phyloP scores from a whole-genome alignment of 805 yeast species.

The Candida sphagnicola region DNA sequence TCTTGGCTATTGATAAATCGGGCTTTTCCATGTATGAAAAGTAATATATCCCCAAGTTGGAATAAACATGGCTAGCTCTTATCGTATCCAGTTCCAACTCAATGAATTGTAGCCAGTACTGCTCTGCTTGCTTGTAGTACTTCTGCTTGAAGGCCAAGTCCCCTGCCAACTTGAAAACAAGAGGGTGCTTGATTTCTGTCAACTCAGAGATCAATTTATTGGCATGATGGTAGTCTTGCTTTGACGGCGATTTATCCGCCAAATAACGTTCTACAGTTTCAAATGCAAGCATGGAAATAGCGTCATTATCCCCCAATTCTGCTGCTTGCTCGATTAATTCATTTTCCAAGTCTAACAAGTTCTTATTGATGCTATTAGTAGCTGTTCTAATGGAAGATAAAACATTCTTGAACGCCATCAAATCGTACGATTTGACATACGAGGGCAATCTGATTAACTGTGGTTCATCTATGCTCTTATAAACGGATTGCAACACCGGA shows the following conservation, averaged over 20 bases:
- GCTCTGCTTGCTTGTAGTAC: constrained; percentile 49
- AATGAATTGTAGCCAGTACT: constrained; percentile 56
- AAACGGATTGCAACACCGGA: constrained; percentile 51
- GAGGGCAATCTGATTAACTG: constrained; percentile 37
- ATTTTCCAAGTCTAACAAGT: constrained; percentile 61
- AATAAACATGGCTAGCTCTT: constrained; percentile 68
- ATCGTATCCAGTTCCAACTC: constrained; percentile 54
- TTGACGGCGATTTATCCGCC: constrained; percentile 17
- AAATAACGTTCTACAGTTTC: constrained; percentile 44
- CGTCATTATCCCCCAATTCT: constrained; percentile 77
- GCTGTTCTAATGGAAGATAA: constrained; percentile 57
- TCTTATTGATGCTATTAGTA: constrained; percentile 55
- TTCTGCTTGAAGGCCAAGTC: constrained; percentile 61
- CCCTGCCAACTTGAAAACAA: constrained; percentile 74
- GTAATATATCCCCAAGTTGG: constrained; percentile 57
- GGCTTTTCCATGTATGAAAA: constrained; percentile 45
- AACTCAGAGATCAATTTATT: constrained; percentile 54
- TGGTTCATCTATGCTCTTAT: constrained; percentile 43
- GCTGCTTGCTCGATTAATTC: constrained; percentile 80
- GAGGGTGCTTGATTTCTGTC: constrained; percentile 59
- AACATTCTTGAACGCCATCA: constrained; percentile 65
- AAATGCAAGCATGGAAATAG: constrained; percentile 69
- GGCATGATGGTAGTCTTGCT: constrained; percentile 64
- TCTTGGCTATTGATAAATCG: constrained; percentile 49
- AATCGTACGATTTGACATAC: constrained; percentile 50